Evolutionary conservation across 768 basidiomycete species (phyloP), one percentile per base, ranked within the genome.

Genomic region (Agaricus blazei): DNA sequence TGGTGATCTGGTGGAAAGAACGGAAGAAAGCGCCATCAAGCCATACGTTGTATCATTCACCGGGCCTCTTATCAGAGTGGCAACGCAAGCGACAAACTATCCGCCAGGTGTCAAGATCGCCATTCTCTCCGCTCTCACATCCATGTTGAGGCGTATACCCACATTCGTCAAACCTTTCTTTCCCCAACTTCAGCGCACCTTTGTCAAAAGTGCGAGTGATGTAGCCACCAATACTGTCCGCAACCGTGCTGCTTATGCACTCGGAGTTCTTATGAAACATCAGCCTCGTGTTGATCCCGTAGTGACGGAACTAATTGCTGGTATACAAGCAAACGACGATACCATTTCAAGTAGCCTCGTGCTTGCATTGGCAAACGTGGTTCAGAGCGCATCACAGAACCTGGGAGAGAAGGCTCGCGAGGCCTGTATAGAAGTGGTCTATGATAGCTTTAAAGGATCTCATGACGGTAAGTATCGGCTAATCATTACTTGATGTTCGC

Each of bases 81-180:
- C 93, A 3, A 93, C 91, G 1, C 90, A 93, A 67, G 87, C 90
- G 1, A 85, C 87, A 41, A 86, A 89, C 0, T 90, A 93, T 68
- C 93, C 97, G 6, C 90, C 95, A 0, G 90, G 86, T 23, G 93
- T 98, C 69, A 98, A 98, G 72, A 84, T 83, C 3, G 94, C 88
- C 11, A 95, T 99, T 61, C 79, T 99, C 29, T 82, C 80, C 34
- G 91, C 95, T 4, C 79, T 99, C 48, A 82, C 85, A 0, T 82
- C 85, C 23, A 91, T 98, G 83, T 76, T 98, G 42, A 84, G 85
- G 59, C 80, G 82, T 44, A 94, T 97, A 24, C 94, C 95, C 0
- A 74, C 78, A 3, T 90, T 96, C 61, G 93, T 98, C 62, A 92
- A 90, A 68, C 96, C 96, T 2, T 98, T 98, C 85, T 98, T 98